Evolutionary conservation across 495 filamentous ascomycete species (phyloP).

Genomic region (Aspergillus affinis): DNA sequence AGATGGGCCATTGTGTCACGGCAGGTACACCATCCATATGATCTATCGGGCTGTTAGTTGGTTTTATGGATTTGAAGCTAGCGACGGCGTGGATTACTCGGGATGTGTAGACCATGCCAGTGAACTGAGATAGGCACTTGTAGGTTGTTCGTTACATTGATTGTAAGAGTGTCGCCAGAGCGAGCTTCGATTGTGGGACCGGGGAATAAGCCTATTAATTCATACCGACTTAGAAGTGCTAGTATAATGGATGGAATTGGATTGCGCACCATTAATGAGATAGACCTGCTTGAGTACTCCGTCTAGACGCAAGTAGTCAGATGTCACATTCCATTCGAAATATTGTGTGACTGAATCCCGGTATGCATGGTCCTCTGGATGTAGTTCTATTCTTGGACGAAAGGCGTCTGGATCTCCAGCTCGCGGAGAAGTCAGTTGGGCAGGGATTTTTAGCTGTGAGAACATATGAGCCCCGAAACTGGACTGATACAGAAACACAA

Average conservation of each 20-base stretch:
- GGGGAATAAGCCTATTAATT: slow-evolving; percentile 33
- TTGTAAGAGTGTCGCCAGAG: slow-evolving; percentile 65
- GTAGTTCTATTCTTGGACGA: slow-evolving; percentile 33
- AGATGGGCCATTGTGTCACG: slow-evolving; percentile 65
- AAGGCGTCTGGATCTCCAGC: not conserved
- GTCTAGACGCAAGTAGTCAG: slow-evolving; percentile 36
- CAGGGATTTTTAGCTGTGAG: not conserved
- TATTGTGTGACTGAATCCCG: slow-evolving; percentile 32
- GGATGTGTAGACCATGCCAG: slow-evolving; percentile 77
- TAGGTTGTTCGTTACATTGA: slow-evolving; percentile 68
- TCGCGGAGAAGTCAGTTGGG: not conserved
- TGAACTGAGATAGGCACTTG: slow-evolving; percentile 70
- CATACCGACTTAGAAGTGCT: not conserved
- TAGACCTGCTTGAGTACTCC: slow-evolving; percentile 42
- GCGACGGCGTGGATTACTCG: slow-evolving; percentile 39
- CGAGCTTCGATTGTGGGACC: slow-evolving; percentile 41
- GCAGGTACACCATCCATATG: slow-evolving; percentile 71
- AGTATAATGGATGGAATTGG: not conserved
- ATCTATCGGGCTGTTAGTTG: slow-evolving; percentile 34
- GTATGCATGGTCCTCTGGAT: slow-evolving; percentile 40
- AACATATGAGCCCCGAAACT: not conserved
- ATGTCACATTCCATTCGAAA: slow-evolving; percentile 36
- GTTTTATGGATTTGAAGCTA: not conserved
- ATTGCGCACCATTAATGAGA: slow-evolving; percentile 36
- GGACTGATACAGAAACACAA: slow-evolving; percentile 19